Evolutionary conservation across 1,284 basidiomycete genomes (phyloP).

Genomic region (Cutaneotrichosporon cyanovorans): DNA sequence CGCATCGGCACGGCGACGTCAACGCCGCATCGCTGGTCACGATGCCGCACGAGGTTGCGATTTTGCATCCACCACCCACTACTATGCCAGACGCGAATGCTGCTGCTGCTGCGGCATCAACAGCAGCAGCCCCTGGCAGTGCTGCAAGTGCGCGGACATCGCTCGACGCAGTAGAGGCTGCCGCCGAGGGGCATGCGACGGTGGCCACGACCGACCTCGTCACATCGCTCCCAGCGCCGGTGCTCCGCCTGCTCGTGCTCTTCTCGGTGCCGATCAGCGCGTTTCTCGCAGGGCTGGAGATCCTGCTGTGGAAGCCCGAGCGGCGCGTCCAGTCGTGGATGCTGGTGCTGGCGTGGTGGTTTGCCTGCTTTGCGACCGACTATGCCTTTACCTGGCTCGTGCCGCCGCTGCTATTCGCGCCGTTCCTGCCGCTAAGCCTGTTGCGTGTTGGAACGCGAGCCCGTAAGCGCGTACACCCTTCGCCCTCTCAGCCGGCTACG

Average conservation of each 20-base stretch:
- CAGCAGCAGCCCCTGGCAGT: too few relatives aligned
- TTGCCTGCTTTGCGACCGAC: conserved; percentile 58
- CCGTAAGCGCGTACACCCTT: conserved; percentile 3
- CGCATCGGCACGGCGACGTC: too few relatives aligned
- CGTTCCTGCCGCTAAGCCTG: conserved; percentile 25
- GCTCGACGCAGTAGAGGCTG: too few relatives aligned
- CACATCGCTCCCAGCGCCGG: conserved; percentile 39
- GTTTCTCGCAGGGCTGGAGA: conserved; percentile 51
- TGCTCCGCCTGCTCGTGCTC: conserved; percentile 44
- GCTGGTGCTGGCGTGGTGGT: conserved; percentile 65
- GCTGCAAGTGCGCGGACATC: too few relatives aligned
- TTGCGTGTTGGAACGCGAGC: conserved; percentile 43
- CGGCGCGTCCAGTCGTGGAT: conserved; percentile 63
- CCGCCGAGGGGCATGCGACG: too few relatives aligned
- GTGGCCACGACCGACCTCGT: conserved; percentile 25
- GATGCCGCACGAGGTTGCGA: too few relatives aligned
- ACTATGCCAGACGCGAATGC: too few relatives aligned
- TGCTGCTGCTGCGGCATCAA: too few relatives aligned
- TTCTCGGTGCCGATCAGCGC: conserved; percentile 52
- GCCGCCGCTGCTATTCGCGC: conserved; percentile 35
- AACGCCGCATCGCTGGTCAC: too few relatives aligned
- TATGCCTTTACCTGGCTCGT: conserved; percentile 51
- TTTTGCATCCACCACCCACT: too few relatives aligned
- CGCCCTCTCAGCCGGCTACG: conserved; percentile 49
- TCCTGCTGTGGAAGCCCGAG: conserved; percentile 57